Evolutionary conservation across 495 filamentous ascomycete genomes (phyloP).

Genomic region (Sphaerosporella brunnea): DNA sequence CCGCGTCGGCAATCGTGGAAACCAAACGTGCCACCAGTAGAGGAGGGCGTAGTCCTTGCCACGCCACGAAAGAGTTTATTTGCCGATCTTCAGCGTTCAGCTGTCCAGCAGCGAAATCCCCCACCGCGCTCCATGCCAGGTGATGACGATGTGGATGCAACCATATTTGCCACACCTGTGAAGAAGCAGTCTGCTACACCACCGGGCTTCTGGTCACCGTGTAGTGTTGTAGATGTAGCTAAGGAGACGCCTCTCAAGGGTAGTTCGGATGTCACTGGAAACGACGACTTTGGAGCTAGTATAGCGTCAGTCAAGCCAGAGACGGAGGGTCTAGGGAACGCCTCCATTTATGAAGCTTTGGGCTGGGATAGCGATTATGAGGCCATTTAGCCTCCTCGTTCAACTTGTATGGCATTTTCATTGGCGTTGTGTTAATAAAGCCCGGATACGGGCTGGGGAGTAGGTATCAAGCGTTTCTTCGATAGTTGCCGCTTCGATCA

Average conservation of each 20-base stretch:
- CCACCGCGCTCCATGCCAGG: neutral
- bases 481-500: no score
- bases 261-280: neutral
- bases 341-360: neutral
- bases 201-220: neutral
- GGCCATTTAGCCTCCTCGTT: no score
- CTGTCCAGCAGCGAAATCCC: neutral
- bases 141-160: neutral
- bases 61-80: neutral
- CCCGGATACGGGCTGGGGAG: no score
- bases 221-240: neutral
- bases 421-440: no score
- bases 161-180: neutral
- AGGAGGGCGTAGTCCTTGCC: neutral
- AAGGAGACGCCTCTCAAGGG: neutral
- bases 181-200: neutral
- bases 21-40: neutral
- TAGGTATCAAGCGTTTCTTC: no score
- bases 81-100: neutral
- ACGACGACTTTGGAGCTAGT: neutral
- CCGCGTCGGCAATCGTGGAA: neutral
- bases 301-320: neutral
- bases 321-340: neutral
- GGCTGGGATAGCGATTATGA: no score
- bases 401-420: no score